phyloP scores from a whole-genome alignment of 1,284 basidiomycete species.

The Sanghuangporus sanghuang region DNA sequence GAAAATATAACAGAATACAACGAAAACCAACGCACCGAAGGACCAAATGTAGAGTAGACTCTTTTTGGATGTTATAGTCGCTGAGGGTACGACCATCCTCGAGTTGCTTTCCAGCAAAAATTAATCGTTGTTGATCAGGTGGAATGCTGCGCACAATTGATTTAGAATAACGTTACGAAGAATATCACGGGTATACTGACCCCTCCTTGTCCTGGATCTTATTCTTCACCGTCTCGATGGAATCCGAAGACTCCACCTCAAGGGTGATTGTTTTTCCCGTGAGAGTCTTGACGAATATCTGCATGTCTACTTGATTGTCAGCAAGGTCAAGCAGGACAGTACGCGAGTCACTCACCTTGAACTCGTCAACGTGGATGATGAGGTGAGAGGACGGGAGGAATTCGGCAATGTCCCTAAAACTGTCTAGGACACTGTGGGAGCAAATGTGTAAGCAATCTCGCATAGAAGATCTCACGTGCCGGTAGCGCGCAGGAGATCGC shows the following conservation, averaged over 20 bases:
- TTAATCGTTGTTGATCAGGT: constrained; percentile 91
- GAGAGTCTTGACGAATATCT: constrained; percentile 94
- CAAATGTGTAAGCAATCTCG: not conserved
- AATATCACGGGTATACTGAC: constrained; percentile 33
- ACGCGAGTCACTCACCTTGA: not conserved
- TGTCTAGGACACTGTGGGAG: not conserved
- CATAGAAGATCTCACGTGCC: not conserved
- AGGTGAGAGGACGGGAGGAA: too few relatives aligned
- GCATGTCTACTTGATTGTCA: constrained; percentile 50
- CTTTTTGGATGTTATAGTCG: constrained; percentile 99
- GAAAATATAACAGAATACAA: not conserved
- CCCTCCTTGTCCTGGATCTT: constrained; percentile 93
- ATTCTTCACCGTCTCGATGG: constrained; percentile 91
- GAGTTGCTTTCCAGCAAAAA: constrained; percentile 95
- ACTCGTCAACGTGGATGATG: not conserved
- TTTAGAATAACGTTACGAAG: not conserved
- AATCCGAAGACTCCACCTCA: constrained; percentile 95
- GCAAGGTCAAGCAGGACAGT: not conserved
- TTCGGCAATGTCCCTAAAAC: not conserved
- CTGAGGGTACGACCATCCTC: constrained; percentile 93
- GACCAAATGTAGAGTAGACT: constrained; percentile 95
- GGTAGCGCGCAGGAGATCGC: not conserved
- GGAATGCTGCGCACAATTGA: constrained; percentile 55
- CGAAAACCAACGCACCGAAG: constrained; percentile 62
- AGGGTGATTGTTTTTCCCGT: constrained; percentile 99